A percentile compares a stretch with the other conserved stretches of the same genome.
phyloP scores from a whole-genome alignment of 305 asterid species.

The Stenogyne calaminthoides region DNA sequence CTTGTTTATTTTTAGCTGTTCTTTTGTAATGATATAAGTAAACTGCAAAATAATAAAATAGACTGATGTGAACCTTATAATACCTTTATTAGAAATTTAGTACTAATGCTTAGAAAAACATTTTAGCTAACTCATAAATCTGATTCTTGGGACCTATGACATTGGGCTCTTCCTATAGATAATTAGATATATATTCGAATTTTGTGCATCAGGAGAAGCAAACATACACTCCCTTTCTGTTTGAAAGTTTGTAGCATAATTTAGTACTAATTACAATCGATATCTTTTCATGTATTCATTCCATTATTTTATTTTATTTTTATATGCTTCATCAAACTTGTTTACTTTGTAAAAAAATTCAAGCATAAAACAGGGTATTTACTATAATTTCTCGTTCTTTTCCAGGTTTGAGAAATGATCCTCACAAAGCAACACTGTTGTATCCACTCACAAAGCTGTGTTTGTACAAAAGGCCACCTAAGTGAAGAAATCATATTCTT shows the following conservation, averaged over 20 bases:
- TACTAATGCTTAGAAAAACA: not conserved
- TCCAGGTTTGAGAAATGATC: slow-evolving; percentile 54
- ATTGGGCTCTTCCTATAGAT: not conserved
- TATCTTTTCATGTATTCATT: not conserved
- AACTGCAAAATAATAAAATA: not conserved
- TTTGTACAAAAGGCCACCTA: slow-evolving; percentile 87
- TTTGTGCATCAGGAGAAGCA: not conserved
- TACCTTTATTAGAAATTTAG: not conserved
- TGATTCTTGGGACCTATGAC: not conserved
- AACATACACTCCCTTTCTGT: slow-evolving; percentile 6
- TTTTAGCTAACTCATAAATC: not conserved
- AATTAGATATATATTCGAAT: not conserved
- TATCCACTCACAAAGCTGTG: slow-evolving; percentile 78
- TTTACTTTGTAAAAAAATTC: not conserved
- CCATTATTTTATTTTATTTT: not conserved
- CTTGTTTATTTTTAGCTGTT: not conserved
- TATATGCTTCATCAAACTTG: not conserved
- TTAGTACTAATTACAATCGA: not conserved
- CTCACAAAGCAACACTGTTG: slow-evolving; percentile 85
- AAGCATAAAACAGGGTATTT: slow-evolving; percentile 1
- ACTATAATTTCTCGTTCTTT: slow-evolving; percentile 23
- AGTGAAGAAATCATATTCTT: slow-evolving; percentile 74
- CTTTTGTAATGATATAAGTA: too few species aligned
- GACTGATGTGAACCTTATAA: not conserved
- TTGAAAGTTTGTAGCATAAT: not conserved